Base-by-base conservation (phyloP, 2,329 filamentous ascomycete genomes). In the Claviceps paspali region DNA sequence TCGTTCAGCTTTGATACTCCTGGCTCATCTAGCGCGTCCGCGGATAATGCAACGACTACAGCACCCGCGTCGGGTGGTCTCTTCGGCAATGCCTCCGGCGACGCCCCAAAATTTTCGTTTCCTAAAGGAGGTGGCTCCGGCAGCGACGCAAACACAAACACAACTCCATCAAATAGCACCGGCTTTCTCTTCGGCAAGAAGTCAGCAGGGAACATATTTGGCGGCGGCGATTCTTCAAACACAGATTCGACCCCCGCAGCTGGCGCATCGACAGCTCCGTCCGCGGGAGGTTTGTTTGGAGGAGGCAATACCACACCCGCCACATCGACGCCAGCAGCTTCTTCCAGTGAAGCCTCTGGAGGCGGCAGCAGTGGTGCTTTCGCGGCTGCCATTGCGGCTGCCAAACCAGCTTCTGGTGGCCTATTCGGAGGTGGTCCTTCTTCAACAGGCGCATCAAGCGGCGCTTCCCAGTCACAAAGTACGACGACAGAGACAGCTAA, bases 101-200 rank as follows among this genome's bases (percentile, higher is more conserved):
- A 51, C 29, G 44, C 55, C 18, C 47, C 62, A 18, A 41, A 45
- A 7, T 67, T 69, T 48, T 58, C 59, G 8, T 70, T 70, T 42
- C 59, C 58, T 26, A 22, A 47, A 29, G 44, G 44, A 24, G 41
- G 47, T 24, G 40, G 48, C n/a, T 42, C 48, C 29, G 47, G 42
- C 27, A 52, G 47, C 33, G 49, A 35, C 39, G 43, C 52, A 14
- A 50, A 42, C 27, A 52, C 47, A 32, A 49, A 35, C 39, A 44
- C 52, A 14, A 50, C 56, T 10, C 44, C 57, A 8, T 38, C 55
- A 4, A 50, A 48, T 24, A 49, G 39, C 15, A 41, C 52, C 34
- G 46, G 45, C 39, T 38, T 39, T 26, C 35, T 61, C 27, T 59
- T 61, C 42, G 55, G 56, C 33, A 51, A 54, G 41, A 50, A 54